Percentiles rank a stretch among this genome's conserved stretches.
These are phyloP conservation scores for Hymenoscyphus salicellus DNA, from an alignment of 2,329 filamentous ascomycete genomes.

Conservation along the genomic window DNA sequence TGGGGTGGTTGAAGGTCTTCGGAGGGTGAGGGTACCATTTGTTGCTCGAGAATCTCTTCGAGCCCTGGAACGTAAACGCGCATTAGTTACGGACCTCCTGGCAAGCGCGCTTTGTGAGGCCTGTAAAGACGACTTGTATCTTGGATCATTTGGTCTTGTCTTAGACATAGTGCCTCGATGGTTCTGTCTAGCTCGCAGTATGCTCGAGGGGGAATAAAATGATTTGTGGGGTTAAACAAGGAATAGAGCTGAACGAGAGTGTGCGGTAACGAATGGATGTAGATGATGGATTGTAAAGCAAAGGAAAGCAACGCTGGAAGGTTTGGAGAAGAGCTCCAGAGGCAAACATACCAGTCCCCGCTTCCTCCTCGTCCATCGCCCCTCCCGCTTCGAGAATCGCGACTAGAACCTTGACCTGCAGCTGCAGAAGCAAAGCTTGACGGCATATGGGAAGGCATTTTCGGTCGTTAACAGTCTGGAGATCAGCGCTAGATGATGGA, in stretches of 20 bases:
- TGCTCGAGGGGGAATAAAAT: not conserved
- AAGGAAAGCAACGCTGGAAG: not conserved
- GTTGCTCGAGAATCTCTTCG: constrained; percentile 56
- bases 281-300: not conserved
- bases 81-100: not conserved
- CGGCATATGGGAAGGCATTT: constrained; percentile 71
- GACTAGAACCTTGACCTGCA: constrained; percentile 67
- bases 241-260: not conserved
- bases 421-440: constrained; percentile 83
- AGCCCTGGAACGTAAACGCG: constrained; percentile 44
- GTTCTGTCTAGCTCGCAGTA: not conserved
- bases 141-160: not conserved
- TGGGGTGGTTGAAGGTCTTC: constrained; percentile 60
- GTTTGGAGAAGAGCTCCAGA: constrained; percentile 7
- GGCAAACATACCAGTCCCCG: constrained; percentile 67
- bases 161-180: not conserved
- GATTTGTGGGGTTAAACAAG: not conserved
- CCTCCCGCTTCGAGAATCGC: constrained; percentile 57
- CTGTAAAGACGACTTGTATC: not conserved
- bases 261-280: not conserved
- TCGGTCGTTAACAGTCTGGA: constrained; percentile 23
- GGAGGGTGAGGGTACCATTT: constrained; percentile 64
- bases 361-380: constrained; percentile 56
- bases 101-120: not conserved
- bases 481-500: constrained; percentile 14